Conservation (phyloP, 352 stramenopile species). For the Globisporangium mamillatum region DNA sequence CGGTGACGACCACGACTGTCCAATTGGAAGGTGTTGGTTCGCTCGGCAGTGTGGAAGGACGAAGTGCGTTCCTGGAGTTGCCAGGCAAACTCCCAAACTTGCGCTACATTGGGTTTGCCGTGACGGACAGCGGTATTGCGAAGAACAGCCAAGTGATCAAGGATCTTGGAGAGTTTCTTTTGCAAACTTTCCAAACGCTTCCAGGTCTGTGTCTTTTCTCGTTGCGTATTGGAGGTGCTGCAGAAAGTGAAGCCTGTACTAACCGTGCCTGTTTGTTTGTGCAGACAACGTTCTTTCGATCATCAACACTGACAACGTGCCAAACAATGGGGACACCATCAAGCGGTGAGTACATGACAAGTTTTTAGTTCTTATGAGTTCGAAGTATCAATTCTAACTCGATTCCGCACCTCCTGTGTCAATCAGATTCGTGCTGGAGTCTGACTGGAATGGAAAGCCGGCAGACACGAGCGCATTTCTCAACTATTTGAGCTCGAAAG, state of each 20-base stretch:
- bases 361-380: background rate
- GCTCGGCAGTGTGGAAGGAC: conserved; percentile 17
- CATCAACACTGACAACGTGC: conserved; percentile 81
- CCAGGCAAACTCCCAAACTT: conserved; percentile 23
- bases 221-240: background rate
- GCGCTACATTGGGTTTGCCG: conserved; percentile 8
- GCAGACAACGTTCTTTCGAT: conserved; percentile 51
- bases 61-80: conserved; percentile 24
- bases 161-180: conserved; percentile 53
- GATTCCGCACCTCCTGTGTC: background rate
- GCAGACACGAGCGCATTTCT: conserved; percentile 23
- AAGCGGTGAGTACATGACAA: conserved; percentile 17
- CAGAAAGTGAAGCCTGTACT: background rate
- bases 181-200: conserved; percentile 29
- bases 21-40: conserved; percentile 31
- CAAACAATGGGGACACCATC: conserved; percentile 56
- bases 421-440: conserved; percentile 25
- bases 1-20: conserved; percentile 34
- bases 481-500: conserved; percentile 36
- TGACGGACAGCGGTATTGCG: conserved; percentile 29
- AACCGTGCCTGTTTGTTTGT: background rate
- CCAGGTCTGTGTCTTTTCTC: conserved; percentile 24
- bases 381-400: background rate
- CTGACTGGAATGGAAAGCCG: conserved; percentile 24
- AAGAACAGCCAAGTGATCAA: conserved; percentile 32